Evolutionary conservation across 441 rosid species (phyloP).

Genomic region (Manihot esculenta): DNA sequence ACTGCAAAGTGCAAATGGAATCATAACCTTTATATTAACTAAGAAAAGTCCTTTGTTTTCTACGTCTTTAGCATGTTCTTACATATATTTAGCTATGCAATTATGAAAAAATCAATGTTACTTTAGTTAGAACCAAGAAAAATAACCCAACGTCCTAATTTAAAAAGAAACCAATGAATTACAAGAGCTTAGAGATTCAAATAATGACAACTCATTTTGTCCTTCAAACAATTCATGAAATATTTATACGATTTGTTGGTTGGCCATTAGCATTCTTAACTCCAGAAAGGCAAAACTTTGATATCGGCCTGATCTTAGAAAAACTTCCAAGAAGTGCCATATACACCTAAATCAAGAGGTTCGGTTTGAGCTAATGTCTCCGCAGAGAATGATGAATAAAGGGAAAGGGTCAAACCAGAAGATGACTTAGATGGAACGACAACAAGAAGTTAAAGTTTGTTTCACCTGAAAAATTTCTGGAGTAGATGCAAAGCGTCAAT

Average conservation of each 20-base stretch:
- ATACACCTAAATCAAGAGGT: too few species aligned
- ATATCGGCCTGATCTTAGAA: background rate
- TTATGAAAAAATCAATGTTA: background rate
- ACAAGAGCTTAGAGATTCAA: too few species aligned
- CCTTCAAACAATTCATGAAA: too few species aligned
- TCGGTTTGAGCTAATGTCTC: too few species aligned
- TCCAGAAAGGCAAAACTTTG: background rate
- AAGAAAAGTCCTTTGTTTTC: constrained; percentile 28
- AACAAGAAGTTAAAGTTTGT: background rate
- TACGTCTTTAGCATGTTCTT: constrained; percentile 24
- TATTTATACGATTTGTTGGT: too few species aligned
- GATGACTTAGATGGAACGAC: background rate
- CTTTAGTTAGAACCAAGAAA: background rate
- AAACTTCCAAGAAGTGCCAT: too few species aligned
- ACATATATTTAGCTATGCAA: constrained; percentile 7
- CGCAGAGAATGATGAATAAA: background rate
- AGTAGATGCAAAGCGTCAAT: background rate
- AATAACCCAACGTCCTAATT: too few species aligned
- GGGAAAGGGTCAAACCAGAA: background rate
- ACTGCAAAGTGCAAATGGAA: constrained; percentile 7
- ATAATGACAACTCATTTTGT: too few species aligned
- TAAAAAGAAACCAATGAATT: too few species aligned
- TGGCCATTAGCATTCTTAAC: background rate
- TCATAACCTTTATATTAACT: constrained; percentile 6
- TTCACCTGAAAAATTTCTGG: background rate